Conservation (phyloP, 495 filamentous ascomycete species). For the Apodospora peruviana region DNA sequence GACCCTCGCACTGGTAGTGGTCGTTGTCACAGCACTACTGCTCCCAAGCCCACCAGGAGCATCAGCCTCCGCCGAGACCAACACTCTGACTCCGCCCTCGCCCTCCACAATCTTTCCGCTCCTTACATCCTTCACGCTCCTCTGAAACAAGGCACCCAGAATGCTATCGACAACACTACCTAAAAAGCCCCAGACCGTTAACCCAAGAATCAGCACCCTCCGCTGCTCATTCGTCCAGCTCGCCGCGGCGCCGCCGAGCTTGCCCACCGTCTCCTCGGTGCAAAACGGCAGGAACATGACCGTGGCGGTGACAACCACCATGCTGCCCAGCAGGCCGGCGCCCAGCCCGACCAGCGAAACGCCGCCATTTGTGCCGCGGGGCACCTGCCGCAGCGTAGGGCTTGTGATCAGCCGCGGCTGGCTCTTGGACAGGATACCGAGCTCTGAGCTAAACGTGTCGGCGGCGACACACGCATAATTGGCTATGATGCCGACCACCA, state of each 20-base stretch:
- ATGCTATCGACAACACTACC: constrained; percentile 84
- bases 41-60: constrained; percentile 5
- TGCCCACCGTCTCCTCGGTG: constrained; percentile 24
- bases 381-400: constrained; percentile 65
- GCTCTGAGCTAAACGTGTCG: constrained; percentile 92
- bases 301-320: constrained; percentile 62
- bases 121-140: constrained; percentile 76
- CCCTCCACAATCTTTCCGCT: constrained; percentile 88
- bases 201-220: constrained; percentile 49
- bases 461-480: constrained; percentile 90
- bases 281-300: constrained; percentile 68
- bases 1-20: constrained; percentile 20
- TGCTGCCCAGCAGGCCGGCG: constrained; percentile 70
- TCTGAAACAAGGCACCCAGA: constrained; percentile 79
- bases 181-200: constrained; percentile 65
- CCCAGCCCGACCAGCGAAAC: constrained; percentile 67
- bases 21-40: not conserved
- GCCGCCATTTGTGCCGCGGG: constrained; percentile 88
- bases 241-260: constrained; percentile 29
- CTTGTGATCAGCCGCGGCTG: constrained; percentile 84
- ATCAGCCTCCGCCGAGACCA: constrained; percentile 28
- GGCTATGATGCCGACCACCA: constrained; percentile 53
- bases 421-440: constrained; percentile 78
- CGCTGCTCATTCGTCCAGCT: constrained; percentile 47
- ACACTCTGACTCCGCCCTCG: constrained; percentile 71